Evolutionary conservation across 2,329 filamentous ascomycete species (phyloP).

Genomic region (Triangularia setosa): DNA sequence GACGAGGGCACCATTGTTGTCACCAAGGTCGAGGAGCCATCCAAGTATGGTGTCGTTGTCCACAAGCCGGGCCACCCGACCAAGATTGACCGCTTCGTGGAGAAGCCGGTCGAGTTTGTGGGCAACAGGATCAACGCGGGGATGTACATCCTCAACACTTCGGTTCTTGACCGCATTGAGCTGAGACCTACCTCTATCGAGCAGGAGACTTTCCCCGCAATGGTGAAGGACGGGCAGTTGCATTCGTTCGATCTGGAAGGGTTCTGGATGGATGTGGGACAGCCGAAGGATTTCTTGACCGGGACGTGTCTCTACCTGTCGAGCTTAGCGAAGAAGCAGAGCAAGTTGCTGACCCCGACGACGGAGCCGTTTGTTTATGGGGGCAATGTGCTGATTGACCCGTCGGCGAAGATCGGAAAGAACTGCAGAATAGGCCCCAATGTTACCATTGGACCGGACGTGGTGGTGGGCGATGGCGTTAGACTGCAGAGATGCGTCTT

Average conservation of each 20-base stretch:
- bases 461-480: constrained; percentile 89
- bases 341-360: constrained; percentile 72
- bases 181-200: constrained; percentile 96
- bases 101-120: constrained; percentile 98
- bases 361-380: constrained; percentile 80
- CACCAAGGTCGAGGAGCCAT: constrained; percentile 98
- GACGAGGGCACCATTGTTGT: constrained; percentile 97
- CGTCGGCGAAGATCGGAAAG: constrained; percentile 92
- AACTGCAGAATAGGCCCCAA: constrained; percentile 98
- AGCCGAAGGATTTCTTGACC: constrained; percentile 96
- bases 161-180: constrained; percentile 85
- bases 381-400: constrained; percentile 93
- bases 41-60: constrained; percentile 97
- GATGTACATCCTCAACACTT: constrained; percentile 96
- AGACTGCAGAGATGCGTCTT: constrained; percentile 90
- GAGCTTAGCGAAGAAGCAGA: constrained; percentile 77
- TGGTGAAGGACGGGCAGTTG: constrained; percentile 82
- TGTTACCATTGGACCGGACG: constrained; percentile 89
- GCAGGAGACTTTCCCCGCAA: constrained; percentile 96
- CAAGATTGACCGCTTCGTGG: constrained; percentile 96
- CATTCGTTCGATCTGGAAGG: constrained; percentile 96
- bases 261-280: constrained; percentile 99
- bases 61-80: constrained; percentile 91
- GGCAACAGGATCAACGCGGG: constrained; percentile 98
- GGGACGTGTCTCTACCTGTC: constrained; percentile 96